Conservation (phyloP, 352 stramenopile genomes). For the Phytopythium litorale region DNA sequence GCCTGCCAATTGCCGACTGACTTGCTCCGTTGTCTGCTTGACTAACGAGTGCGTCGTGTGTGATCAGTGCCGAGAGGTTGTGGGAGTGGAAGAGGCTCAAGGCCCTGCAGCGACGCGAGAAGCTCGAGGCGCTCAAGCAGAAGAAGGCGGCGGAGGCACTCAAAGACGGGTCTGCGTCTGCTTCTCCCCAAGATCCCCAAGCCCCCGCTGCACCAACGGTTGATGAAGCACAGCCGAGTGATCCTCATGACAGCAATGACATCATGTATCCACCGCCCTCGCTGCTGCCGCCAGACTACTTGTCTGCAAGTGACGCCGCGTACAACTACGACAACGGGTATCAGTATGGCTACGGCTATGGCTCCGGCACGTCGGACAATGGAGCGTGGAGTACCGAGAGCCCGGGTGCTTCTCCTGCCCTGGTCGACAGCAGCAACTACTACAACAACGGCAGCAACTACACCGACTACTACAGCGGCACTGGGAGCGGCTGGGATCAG, state of each 20-base stretch:
- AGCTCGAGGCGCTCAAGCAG: constrained; percentile 7
- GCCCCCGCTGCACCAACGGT: not conserved
- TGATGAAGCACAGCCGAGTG: not conserved
- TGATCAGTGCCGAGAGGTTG: constrained; percentile 34
- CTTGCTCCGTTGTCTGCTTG: not conserved
- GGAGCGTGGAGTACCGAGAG: not conserved
- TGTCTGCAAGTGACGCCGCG: not conserved
- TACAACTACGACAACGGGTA: constrained; percentile 5
- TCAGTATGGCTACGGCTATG: constrained; percentile 12
- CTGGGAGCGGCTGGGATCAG: not conserved
- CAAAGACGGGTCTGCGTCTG: not conserved
- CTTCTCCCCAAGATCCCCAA: not conserved
- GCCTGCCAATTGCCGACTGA: not conserved
- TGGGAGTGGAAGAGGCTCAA: constrained; percentile 45
- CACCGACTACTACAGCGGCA: constrained; percentile 10
- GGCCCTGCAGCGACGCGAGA: constrained; percentile 21
- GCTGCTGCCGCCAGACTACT: not conserved
- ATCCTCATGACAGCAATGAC: not conserved
- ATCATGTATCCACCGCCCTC: not conserved
- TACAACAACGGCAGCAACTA: constrained; percentile 9
- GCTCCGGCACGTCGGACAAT: not conserved
- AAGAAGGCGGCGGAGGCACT: constrained; percentile 11
- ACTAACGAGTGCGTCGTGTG: constrained; percentile 5
- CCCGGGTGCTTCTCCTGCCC: not conserved
- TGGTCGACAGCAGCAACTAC: constrained; percentile 7